These are phyloP conservation scores for Selenicereus undatus DNA, from an alignment of 148 eudicot genomes.

Conservation along the genomic window DNA sequence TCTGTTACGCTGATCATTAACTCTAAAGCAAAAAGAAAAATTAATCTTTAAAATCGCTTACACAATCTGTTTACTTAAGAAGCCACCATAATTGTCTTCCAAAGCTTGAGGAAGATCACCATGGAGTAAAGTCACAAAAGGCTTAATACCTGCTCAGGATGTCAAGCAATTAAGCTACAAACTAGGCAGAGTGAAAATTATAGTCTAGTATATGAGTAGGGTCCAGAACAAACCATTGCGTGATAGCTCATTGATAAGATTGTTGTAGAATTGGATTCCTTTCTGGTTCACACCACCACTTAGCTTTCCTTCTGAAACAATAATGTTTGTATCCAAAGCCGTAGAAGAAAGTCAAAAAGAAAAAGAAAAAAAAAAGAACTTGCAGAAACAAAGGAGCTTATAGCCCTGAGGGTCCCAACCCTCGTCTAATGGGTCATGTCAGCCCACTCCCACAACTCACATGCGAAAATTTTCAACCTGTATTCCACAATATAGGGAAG, in stretches of 20 bases:
- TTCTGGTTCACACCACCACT: constrained; percentile 41
- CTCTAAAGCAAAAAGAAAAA: background rate
- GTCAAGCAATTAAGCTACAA: constrained; percentile 5
- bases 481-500: background rate
- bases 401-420: background rate
- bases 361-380: background rate
- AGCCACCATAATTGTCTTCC: constrained; percentile 46
- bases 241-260: constrained; percentile 46
- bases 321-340: background rate
- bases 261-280: constrained; percentile 51
- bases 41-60: constrained; percentile 18
- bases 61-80: constrained; percentile 36
- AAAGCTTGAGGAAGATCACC: constrained; percentile 46
- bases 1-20: background rate
- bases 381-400: background rate
- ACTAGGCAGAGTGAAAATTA: background rate
- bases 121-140: constrained; percentile 46
- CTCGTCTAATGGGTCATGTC: constrained; percentile 3
- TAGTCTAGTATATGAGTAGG: background rate
- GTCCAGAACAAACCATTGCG: constrained; percentile 30
- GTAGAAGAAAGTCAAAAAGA: background rate
- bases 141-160: constrained; percentile 33
- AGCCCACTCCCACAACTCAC: background rate
- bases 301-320: constrained; percentile 43
- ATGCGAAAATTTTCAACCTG: background rate